Conservation (phyloP, 2,329 filamentous ascomycete species). For the Colletotrichum brevisporum region DNA sequence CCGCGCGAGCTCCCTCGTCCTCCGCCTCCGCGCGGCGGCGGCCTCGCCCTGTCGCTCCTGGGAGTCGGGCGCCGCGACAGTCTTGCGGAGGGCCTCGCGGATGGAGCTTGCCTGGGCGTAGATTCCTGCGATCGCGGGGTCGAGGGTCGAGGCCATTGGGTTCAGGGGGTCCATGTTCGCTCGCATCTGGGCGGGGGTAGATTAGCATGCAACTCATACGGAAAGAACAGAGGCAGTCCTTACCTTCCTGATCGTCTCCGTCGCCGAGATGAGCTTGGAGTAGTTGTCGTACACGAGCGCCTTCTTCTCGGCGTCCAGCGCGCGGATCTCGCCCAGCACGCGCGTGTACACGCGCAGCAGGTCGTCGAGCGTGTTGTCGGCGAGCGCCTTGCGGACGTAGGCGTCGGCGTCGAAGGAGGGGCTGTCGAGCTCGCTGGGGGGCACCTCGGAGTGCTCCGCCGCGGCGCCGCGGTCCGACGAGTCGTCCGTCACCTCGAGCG, state of each 20-base stretch:
- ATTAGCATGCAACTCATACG: neutral
- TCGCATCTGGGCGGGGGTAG: constrained; percentile 70
- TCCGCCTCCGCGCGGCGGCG: constrained; percentile 51
- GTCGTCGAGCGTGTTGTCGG: constrained; percentile 75
- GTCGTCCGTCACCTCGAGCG: constrained; percentile 59
- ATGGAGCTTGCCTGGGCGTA: constrained; percentile 73
- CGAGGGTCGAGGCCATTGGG: constrained; percentile 79
- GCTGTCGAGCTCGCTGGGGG: constrained; percentile 80
- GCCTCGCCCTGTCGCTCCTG: constrained; percentile 53
- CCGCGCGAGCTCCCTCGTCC: constrained; percentile 69
- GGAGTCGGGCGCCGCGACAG: constrained; percentile 62
- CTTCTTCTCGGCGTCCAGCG: constrained; percentile 95
- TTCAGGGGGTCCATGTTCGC: constrained; percentile 85
- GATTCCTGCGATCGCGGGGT: constrained; percentile 81
- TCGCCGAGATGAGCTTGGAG: constrained; percentile 95
- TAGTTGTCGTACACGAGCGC: constrained; percentile 99
- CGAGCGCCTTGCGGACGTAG: constrained; percentile 74
- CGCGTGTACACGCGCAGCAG: constrained; percentile 79
- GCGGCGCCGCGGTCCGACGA: constrained; percentile 47
- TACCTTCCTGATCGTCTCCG: constrained; percentile 91
- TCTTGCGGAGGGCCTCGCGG: constrained; percentile 63
- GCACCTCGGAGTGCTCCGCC: constrained; percentile 66
- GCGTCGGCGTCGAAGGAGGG: constrained; percentile 79
- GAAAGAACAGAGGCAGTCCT: constrained; percentile 27
- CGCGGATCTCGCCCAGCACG: constrained; percentile 85